phyloP scores from a whole-genome alignment of 108 stramenopile genomes.

The Nannochloropsis gaditana region DNA sequence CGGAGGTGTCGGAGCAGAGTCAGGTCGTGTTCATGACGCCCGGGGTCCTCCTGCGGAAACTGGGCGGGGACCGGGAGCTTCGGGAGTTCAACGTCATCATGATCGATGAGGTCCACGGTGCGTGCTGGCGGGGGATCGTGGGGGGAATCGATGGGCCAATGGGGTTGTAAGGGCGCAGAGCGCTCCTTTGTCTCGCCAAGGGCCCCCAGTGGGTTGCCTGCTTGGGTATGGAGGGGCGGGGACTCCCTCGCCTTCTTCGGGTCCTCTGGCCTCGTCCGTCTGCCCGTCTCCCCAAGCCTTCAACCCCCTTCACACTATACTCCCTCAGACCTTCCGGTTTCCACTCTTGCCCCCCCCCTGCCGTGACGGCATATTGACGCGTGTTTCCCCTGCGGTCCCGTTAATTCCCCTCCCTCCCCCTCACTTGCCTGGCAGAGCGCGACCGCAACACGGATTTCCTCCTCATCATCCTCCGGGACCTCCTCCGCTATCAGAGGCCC shows the following conservation, averaged over 20 bases:
- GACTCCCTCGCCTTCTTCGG: too few relatives aligned
- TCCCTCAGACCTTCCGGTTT: too few relatives aligned
- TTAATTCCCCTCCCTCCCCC: background rate
- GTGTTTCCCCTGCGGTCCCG: background rate
- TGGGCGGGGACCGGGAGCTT: slow-evolving; percentile 40
- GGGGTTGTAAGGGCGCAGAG: too few relatives aligned
- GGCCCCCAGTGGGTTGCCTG: too few relatives aligned
- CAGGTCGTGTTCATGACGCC: slow-evolving; percentile 50
- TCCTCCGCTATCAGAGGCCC: slow-evolving; percentile 29
- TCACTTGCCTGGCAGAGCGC: slow-evolving; percentile 40
- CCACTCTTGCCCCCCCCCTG: too few relatives aligned
- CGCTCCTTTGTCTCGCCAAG: too few relatives aligned
- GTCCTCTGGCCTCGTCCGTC: too few relatives aligned
- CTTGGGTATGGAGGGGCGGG: too few relatives aligned
- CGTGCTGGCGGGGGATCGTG: background rate
- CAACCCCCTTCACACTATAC: too few relatives aligned
- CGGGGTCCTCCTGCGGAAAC: slow-evolving; percentile 51
- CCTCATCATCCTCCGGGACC: slow-evolving; percentile 52
- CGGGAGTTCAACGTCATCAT: slow-evolving; percentile 47
- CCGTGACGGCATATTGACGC: too few relatives aligned
- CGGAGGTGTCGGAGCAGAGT: background rate
- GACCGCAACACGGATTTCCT: slow-evolving; percentile 57
- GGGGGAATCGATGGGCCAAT: too few relatives aligned
- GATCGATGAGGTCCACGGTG: slow-evolving; percentile 49
- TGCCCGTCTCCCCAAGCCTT: too few relatives aligned